phyloP scores from a whole-genome alignment of 179 eudicot genomes.

The Silene vulgaris region DNA sequence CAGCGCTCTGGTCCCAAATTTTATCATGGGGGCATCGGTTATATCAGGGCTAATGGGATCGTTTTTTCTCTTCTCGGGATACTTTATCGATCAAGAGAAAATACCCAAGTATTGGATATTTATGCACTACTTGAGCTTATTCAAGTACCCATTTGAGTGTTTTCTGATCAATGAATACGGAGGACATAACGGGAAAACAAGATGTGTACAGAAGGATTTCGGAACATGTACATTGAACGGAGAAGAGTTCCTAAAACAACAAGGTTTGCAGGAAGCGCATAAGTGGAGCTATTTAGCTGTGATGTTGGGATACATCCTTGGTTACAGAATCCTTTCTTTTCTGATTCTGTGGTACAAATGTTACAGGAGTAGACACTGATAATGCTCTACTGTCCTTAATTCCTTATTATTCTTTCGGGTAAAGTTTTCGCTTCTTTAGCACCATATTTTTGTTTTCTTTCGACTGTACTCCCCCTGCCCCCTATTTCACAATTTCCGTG shows the following conservation, averaged over 20 bases:
- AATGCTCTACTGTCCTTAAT: background rate
- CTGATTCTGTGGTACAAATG: constrained; percentile 69
- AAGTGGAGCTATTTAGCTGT: constrained; percentile 71
- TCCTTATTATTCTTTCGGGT: background rate
- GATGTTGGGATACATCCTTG: constrained; percentile 63
- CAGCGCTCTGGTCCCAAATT: constrained; percentile 80
- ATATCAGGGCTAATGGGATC: constrained; percentile 82
- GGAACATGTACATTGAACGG: constrained; percentile 52
- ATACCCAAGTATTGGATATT: constrained; percentile 81
- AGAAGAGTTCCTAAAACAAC: constrained; percentile 54
- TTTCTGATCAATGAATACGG: constrained; percentile 81
- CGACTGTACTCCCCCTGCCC: background rate
- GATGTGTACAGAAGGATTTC: constrained; percentile 43
- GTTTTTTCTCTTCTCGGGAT: constrained; percentile 82
- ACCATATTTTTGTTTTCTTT: constrained; percentile 16
- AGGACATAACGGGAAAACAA: constrained; percentile 44
- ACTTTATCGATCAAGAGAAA: constrained; percentile 57
- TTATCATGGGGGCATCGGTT: constrained; percentile 81
- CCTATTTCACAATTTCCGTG: constrained; percentile 6
- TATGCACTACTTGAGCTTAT: constrained; percentile 82
- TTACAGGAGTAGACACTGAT: constrained; percentile 41
- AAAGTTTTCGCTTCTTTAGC: background rate
- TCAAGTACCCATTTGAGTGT: constrained; percentile 92
- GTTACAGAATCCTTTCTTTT: constrained; percentile 66
- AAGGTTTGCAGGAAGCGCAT: constrained; percentile 55